Evolutionary conservation across 306 rosid genomes (phyloP).

Genomic region (Sicyos baderoa): DNA sequence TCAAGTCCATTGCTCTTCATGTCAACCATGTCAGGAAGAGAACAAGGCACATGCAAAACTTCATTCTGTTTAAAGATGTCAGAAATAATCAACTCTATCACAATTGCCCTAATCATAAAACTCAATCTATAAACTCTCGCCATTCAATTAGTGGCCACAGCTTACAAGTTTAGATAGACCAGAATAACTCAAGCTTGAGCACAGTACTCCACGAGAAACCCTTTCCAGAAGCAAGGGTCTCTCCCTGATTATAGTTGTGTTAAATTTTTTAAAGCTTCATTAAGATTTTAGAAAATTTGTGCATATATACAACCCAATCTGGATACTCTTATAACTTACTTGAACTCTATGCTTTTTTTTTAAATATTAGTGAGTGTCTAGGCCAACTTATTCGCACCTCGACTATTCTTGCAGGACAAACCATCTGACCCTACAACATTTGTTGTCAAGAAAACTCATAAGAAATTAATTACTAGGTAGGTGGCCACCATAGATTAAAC

Average conservation of each 20-base stretch:
- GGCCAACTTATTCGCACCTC: too few species aligned
- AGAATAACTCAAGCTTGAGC: neutral
- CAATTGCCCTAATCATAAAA: neutral
- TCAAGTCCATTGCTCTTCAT: slow-evolving; percentile 20
- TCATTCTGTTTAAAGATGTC: slow-evolving; percentile 43
- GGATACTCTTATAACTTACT: neutral
- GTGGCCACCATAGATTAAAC: too few species aligned
- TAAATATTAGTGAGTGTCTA: neutral
- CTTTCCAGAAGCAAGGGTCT: slow-evolving; percentile 1
- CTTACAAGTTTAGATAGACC: neutral
- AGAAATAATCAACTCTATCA: neutral
- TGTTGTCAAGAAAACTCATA: too few species aligned
- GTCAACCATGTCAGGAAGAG: slow-evolving; percentile 32
- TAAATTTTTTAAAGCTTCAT: neutral
- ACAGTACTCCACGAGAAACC: neutral
- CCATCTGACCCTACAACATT: too few species aligned
- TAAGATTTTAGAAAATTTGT: neutral
- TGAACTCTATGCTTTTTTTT: neutral
- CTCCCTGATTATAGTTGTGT: neutral
- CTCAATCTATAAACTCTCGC: too few species aligned
- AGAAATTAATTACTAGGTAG: too few species aligned
- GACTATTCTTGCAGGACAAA: too few species aligned
- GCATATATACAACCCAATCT: neutral
- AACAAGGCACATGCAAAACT: slow-evolving; percentile 34
- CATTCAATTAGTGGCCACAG: neutral